Evolutionary conservation across 2,329 filamentous ascomycete species (phyloP).

Genomic region (Apiospora koreana): DNA sequence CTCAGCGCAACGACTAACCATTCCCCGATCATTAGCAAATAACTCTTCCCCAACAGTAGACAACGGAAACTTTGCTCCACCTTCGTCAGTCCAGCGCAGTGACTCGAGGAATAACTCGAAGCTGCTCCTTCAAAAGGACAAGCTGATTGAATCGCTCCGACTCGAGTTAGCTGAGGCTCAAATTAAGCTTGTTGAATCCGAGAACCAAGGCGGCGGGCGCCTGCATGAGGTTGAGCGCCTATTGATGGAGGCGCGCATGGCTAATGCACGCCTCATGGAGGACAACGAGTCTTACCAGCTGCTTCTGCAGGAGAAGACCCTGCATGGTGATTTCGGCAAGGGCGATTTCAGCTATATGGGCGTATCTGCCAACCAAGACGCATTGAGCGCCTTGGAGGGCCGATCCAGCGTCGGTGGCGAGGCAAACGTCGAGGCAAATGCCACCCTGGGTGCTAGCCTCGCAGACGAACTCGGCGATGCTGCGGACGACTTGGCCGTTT

Average conservation of each 20-base stretch:
- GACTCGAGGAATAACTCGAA: conserved; percentile 89
- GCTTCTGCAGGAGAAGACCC: conserved; percentile 88
- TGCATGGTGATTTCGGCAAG: conserved; percentile 89
- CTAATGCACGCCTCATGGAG: conserved; percentile 94
- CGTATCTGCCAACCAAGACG: conserved; percentile 61
- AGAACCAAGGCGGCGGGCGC: conserved; percentile 87
- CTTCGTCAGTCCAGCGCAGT: conserved; percentile 80
- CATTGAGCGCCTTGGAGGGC: conserved; percentile 65
- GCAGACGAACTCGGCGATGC: conserved; percentile 84
- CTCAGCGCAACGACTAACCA: background rate
- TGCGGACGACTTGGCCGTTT: conserved; percentile 59
- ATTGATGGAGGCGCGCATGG: conserved; percentile 90
- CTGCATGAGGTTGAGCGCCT: conserved; percentile 88
- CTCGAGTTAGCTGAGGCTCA: conserved; percentile 93
- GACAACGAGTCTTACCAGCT: conserved; percentile 99
- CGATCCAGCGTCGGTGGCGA: conserved; percentile 30
- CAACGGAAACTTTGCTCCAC: conserved; percentile 79
- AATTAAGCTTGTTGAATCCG: conserved; percentile 91
- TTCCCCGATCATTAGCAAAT: conserved; percentile 39
- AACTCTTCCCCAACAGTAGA: conserved; percentile 71
- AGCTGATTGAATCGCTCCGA: conserved; percentile 88
- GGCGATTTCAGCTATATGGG: conserved; percentile 75
- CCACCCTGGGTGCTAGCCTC: conserved; percentile 55
- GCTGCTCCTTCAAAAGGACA: conserved; percentile 91
- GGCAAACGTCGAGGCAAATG: conserved; percentile 30